Conservation (phyloP, 2,329 filamentous ascomycete genomes). For the Monilinia polystroma region DNA sequence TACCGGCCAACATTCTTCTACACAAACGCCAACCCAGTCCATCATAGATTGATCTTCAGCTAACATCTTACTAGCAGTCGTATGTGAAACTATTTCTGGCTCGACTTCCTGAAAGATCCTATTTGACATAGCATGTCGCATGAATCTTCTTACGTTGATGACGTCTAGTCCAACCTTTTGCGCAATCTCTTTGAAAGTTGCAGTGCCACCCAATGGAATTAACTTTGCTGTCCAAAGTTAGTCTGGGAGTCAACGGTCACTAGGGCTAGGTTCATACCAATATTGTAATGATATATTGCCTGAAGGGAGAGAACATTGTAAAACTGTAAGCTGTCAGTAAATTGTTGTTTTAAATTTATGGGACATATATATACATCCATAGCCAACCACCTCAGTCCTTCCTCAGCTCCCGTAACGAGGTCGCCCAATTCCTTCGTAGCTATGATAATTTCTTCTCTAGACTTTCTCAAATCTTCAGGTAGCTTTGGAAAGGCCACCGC, state of each 20-base stretch:
- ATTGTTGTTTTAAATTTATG: not conserved
- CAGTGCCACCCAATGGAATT: conserved; percentile 49
- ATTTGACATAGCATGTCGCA: conserved; percentile 59
- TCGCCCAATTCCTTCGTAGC: conserved; percentile 50
- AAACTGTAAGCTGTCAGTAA: conserved; percentile 42
- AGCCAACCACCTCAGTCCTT: conserved; percentile 52
- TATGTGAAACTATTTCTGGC: conserved; percentile 54
- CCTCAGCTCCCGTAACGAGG: conserved; percentile 51
- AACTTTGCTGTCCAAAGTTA: conserved; percentile 47
- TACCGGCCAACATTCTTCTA: conserved; percentile 49
- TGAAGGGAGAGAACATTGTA: conserved; percentile 52
- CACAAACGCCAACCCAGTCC: conserved; percentile 56
- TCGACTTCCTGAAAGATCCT: conserved; percentile 54
- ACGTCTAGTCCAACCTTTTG: conserved; percentile 48
- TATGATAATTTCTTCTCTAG: conserved; percentile 49
- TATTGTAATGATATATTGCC: conserved; percentile 50
- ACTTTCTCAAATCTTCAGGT: conserved; percentile 47
- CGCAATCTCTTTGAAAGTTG: conserved; percentile 48
- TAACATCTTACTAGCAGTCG: conserved; percentile 52
- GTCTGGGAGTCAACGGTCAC: not conserved
- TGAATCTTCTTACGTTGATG: conserved; percentile 51
- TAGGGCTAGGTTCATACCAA: conserved; percentile 43
- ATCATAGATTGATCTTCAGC: conserved; percentile 49
- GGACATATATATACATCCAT: conserved; percentile 48
- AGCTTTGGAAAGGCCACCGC: conserved; percentile 50